These are phyloP conservation scores for Pseudocercospora fuligena DNA, from an alignment of 2,329 filamentous ascomycete genomes.

Conservation along the genomic window DNA sequence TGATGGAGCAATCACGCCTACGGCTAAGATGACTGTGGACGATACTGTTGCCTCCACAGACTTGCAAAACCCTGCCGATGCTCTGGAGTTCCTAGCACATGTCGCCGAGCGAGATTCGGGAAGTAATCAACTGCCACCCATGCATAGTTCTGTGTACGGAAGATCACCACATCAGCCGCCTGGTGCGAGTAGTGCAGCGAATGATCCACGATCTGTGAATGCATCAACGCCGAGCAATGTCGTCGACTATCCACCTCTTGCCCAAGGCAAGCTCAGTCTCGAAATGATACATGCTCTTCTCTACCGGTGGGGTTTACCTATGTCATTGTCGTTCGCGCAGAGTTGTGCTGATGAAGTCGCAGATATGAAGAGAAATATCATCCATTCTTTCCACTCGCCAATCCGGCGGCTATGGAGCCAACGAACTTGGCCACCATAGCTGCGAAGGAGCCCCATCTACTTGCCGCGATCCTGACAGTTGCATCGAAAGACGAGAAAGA, in stretches of 20 bases:
- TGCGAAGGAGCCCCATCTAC: conserved; percentile 38
- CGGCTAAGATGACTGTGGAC: conserved; percentile 39
- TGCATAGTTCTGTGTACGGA: conserved; percentile 35
- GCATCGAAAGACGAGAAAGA: conserved; percentile 41
- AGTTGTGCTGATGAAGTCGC: neutral
- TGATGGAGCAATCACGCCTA: conserved; percentile 31
- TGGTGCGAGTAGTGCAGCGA: conserved; percentile 11
- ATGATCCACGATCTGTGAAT: conserved; percentile 12
- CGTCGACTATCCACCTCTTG: conserved; percentile 38
- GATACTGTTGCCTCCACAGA: conserved; percentile 40
- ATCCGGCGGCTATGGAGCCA: conserved; percentile 37
- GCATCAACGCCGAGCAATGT: conserved; percentile 21
- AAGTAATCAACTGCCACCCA: conserved; percentile 36
- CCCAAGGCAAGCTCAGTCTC: conserved; percentile 35
- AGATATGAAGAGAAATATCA: conserved; percentile 41
- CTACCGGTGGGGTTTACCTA: conserved; percentile 24
- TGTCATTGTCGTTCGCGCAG: neutral
- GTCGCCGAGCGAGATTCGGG: conserved; percentile 40
- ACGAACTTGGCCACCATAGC: conserved; percentile 36
- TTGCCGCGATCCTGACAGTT: conserved; percentile 41
- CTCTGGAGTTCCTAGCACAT: conserved; percentile 41
- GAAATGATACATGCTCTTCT: conserved; percentile 38
- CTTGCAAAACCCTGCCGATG: conserved; percentile 42
- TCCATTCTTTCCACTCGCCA: conserved; percentile 41
- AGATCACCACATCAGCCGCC: conserved; percentile 20